Percentiles rank a stretch among this genome's conserved stretches.
Conservation (phyloP, 192 early-diverging fungal species). For the Linnemannia exigua region DNA sequence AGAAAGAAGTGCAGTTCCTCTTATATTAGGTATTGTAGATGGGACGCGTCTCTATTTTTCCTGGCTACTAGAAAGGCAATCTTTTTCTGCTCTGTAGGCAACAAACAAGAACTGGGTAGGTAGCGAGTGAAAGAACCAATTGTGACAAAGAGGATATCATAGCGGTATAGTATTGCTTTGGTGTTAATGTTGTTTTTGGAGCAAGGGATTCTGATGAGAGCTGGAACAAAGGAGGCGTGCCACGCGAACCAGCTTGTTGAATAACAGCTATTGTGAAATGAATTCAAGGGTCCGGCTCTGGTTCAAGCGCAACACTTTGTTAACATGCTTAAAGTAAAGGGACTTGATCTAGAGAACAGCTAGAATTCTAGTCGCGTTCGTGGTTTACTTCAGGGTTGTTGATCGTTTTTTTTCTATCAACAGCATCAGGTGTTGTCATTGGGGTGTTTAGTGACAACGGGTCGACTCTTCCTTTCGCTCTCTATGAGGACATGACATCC, state of each 20-base stretch:
- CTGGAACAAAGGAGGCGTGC: not conserved
- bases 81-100: not conserved
- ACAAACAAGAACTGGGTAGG: not conserved
- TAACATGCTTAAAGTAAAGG: not conserved
- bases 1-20: not conserved
- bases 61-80: not conserved
- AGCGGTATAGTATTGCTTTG: too few relatives aligned
- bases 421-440: too few relatives aligned
- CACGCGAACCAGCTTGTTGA: not conserved
- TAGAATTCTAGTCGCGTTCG: too few relatives aligned
- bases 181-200: not conserved
- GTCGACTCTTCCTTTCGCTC: too few relatives aligned
- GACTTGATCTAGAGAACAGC: not conserved
- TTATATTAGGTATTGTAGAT: not conserved
- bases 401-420: too few relatives aligned
- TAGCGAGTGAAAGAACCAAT: too few relatives aligned
- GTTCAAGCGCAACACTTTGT: not conserved
- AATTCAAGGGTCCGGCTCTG: not conserved
- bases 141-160: not conserved
- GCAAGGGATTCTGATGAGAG: not conserved
- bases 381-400: too few relatives aligned
- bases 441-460: too few relatives aligned
- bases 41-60: slow-evolving; percentile 8
- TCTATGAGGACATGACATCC: too few relatives aligned
- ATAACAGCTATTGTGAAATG: too few relatives aligned